phyloP scores from a whole-genome alignment of 163 green algal genomes.

The Volvox carteri region DNA sequence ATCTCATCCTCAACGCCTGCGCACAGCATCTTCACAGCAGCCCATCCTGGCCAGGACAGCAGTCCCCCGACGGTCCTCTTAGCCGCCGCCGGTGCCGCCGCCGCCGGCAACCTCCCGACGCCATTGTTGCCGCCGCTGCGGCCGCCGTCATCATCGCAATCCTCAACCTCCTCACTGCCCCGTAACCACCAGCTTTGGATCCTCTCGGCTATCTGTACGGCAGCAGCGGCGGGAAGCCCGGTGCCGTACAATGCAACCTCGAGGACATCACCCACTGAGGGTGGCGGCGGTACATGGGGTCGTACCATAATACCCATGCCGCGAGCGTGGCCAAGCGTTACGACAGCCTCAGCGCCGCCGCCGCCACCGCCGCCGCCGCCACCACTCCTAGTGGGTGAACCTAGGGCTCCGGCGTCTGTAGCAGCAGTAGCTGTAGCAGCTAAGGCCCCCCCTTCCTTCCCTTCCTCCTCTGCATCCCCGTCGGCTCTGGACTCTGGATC shows the following conservation, averaged over 20 bases:
- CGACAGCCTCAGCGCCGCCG: background rate
- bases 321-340: conserved; percentile 38
- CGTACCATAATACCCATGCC: conserved; percentile 46
- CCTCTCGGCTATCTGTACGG: conserved; percentile 4
- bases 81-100: background rate
- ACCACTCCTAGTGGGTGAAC: too few species aligned
- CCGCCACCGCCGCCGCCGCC: background rate
- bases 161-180: background rate
- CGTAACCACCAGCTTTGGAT: conserved; percentile 39
- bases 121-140: background rate
- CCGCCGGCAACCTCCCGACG: background rate
- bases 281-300: conserved; percentile 1
- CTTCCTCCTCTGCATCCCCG: background rate
- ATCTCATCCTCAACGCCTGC: conserved; percentile 43
- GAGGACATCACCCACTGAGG: background rate
- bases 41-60: conserved; percentile 23
- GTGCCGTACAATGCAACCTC: conserved; percentile 43
- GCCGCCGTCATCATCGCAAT: background rate
- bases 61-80: background rate
- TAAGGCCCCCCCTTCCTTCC: background rate
- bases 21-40: conserved; percentile 20
- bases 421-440: background rate
- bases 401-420: too few species aligned
- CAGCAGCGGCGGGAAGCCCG: conserved; percentile 1
- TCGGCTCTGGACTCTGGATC: background rate